Percentiles rank a stretch among this genome's conserved stretches.
These are phyloP conservation scores for Irpex sp. DNA, from an alignment of 1,284 basidiomycete species.

Conservation along the genomic window DNA sequence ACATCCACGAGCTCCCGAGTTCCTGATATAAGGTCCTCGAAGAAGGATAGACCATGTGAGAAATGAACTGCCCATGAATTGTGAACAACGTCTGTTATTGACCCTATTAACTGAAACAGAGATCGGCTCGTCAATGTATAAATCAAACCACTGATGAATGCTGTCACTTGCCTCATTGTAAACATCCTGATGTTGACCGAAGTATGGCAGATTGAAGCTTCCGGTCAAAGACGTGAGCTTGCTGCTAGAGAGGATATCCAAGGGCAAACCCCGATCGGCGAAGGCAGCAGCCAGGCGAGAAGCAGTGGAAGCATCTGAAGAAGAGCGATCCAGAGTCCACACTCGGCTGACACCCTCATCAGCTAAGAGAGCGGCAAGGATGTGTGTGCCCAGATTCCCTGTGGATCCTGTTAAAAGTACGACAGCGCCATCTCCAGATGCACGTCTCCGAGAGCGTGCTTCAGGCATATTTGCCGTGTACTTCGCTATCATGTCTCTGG, in stretches of 20 bases:
- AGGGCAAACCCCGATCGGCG: conserved; percentile 6
- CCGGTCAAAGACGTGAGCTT: conserved; percentile 12
- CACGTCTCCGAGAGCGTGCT: neutral
- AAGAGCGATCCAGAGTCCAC: conserved; percentile 15
- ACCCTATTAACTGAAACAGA: conserved; percentile 8
- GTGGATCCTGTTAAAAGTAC: conserved; percentile 21
- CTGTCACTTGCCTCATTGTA: conserved; percentile 11
- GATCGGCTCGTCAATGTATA: neutral
- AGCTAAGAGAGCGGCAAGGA: conserved; percentile 14
- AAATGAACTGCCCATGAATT: conserved; percentile 33
- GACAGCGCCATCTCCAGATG: neutral
- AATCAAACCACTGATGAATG: no score
- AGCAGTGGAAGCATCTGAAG: neutral
- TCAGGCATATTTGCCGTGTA: conserved; percentile 4
- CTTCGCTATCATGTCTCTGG: conserved; percentile 6
- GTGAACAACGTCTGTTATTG: conserved; percentile 16
- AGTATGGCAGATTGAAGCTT: conserved; percentile 5
- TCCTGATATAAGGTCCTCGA: conserved; percentile 27
- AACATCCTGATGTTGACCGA: conserved; percentile 12
- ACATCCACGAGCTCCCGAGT: conserved; percentile 28
- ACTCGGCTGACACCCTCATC: conserved; percentile 12
- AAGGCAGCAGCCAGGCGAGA: conserved; percentile 9
- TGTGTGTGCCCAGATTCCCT: conserved; percentile 17
- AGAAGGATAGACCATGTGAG: conserved; percentile 28
- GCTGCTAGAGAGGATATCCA: conserved; percentile 1